Percentiles rank a stretch among this genome's conserved stretches.
These are phyloP conservation scores for Alternaria dauci DNA, from an alignment of 2,329 filamentous ascomycete species.

Conservation along the genomic window DNA sequence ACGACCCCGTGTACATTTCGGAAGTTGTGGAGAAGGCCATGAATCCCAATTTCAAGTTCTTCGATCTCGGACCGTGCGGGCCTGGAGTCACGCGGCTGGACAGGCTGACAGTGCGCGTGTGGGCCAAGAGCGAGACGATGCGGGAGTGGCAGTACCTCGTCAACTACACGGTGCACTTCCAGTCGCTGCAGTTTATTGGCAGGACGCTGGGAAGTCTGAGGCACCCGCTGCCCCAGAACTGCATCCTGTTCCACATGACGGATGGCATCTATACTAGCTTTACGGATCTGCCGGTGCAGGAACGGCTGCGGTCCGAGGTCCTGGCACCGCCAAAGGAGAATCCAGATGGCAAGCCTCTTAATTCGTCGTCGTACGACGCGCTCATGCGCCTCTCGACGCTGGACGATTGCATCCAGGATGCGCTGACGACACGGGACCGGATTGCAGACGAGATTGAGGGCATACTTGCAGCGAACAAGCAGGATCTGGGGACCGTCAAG, in stretches of 20 bases:
- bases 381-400: conserved; percentile 88
- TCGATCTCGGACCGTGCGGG: conserved; percentile 73
- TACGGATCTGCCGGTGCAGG: conserved; percentile 67
- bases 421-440: conserved; percentile 76
- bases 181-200: conserved; percentile 79
- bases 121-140: conserved; percentile 69
- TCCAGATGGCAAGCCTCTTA: conserved; percentile 60
- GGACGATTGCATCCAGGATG: conserved; percentile 90
- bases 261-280: conserved; percentile 86
- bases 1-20: conserved; percentile 86
- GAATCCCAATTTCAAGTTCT: conserved; percentile 89
- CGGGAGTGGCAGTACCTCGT: conserved; percentile 70
- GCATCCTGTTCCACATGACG: conserved; percentile 81
- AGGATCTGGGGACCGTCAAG: conserved; percentile 47
- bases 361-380: conserved; percentile 84
- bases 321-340: conserved; percentile 47
- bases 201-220: conserved; percentile 67
- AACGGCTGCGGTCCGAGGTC: conserved; percentile 38
- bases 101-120: conserved; percentile 73
- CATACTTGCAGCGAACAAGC: conserved; percentile 52
- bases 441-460: conserved; percentile 80
- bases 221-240: conserved; percentile 80
- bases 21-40: conserved; percentile 81
- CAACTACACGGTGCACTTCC: conserved; percentile 75
- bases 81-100: conserved; percentile 72